Evolutionary conservation across 2,329 filamentous ascomycete species (phyloP), one percentile per base, ranked within the genome.

Genomic region (Pestalotiopsis sp.): DNA sequence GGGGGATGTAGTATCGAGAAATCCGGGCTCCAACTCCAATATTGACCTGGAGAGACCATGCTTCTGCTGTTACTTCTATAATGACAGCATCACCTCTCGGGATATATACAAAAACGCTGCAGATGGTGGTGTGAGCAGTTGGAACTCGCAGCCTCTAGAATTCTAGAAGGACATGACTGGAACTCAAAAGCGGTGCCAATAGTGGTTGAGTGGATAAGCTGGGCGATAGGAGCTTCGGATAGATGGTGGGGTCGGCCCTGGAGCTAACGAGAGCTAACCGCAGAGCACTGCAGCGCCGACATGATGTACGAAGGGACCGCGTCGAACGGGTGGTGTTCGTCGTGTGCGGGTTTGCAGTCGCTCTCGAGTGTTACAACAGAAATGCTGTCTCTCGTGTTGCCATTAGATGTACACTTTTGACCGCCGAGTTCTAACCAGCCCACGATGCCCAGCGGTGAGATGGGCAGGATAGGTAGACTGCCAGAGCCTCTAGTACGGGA

Each of bases 221-320:
- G 59, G 31, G 14, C 38, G 59, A n/a, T 52, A 52, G 57, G 57
- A 27, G 57, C 23, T 36, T 27, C 57, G 23, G 11, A 39, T 17
- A 62, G 31, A 41, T 62, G 59, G 59, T 64, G 41, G 17, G 61
- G 41, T 64, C 25, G 61, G 25, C 39, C 61, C 38, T 49, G 13
- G 39, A 39, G 20, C 38, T 27, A 49, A 23, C 39, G 20, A n/a
- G 9, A 52, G 14, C 45, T 23, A n/a, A n/a, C 14, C 17, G 45
- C 45, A 52, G 6, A 52, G 61, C 20, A 39, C 27, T 20, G 61
- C 49, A 49, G 61, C 23, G 61, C 61, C n/a, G 45, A 31, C 25
- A 64, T 36, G 31, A 36, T 64, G 61, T 64, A 64, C 38, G 61
- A 64, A 64, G 61, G 61, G 61, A 64, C 61, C 61, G 27, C 31